Base-by-base conservation (phyloP, 1,284 basidiomycete species). In the Ustilago trichophora region DNA sequence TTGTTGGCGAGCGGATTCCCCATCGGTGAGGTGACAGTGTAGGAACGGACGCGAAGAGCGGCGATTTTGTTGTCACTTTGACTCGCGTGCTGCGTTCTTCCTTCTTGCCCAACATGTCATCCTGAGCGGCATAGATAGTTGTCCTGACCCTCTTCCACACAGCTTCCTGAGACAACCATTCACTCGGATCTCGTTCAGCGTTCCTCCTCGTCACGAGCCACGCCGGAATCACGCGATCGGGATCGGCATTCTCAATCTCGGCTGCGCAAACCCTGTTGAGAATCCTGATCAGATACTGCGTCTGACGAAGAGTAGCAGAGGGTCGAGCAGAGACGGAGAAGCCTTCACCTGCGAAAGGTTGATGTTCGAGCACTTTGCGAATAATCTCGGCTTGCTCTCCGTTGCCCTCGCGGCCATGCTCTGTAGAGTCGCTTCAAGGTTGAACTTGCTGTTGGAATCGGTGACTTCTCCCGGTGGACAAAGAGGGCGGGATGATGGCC, bases 211-310 rank as follows among this genome's bases (percentile, higher is more conserved):
- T 8, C 15, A 26, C n/a, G 26, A 53, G 24, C 57, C 57, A 60
- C 4, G 2, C 21, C 4, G 57, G 57, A 2, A 27, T 19, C 15
- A 22, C 18, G 6, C 36, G 24, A 11, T 29, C 18, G 16, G 31
- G 10, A 1, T 34, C 16, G 11, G 5, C 7, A 10, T 12, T 13
- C 32, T 36, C 33, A 15, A 62, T 31, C 42, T 68, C 65, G 37
- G 54, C 58, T 4, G 44, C 53, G 22, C 65, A 68, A 1, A 42
- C 58, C 16, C 42, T 26, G 22, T 68, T 68, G 35, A 67, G 49
- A 10, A 53, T 26, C n/a, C 57, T 33, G 19, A 67, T 31, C 8
- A 67, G 40, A 31, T 57, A 67, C 57, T 67, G 64, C 34, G 57
- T 60, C 53, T 60, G 52, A 18, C 57, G 52, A 3, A 65, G 32